These are phyloP conservation scores for Populus nigra DNA, from an alignment of 345 rosid genomes.

Conservation along the genomic window DNA sequence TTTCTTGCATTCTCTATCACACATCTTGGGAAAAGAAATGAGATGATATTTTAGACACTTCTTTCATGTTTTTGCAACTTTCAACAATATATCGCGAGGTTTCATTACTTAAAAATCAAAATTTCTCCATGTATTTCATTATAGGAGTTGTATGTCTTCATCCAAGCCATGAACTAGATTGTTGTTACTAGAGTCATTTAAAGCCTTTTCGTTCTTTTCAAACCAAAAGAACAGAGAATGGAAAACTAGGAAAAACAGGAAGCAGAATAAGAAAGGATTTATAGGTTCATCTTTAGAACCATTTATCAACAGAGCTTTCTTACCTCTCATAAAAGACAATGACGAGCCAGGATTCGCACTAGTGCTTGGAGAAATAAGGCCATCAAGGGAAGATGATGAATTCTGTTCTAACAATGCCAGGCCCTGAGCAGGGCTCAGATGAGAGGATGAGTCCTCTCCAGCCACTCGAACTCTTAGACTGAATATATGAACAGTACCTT, in stretches of 20 bases:
- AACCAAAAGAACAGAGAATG: background rate
- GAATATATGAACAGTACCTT: conserved; percentile 84
- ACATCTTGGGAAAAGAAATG: background rate
- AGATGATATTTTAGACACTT: background rate
- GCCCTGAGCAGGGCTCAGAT: conserved; percentile 30
- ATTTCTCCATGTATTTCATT: background rate
- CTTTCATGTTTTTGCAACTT: background rate
- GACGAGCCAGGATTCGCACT: conserved; percentile 82
- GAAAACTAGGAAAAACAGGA: background rate
- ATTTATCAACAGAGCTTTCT: background rate
- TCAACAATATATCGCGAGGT: background rate
- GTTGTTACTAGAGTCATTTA: too few species aligned
- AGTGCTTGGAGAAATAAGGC: conserved; percentile 62
- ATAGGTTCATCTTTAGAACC: too few species aligned
- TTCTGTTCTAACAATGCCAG: conserved; percentile 38
- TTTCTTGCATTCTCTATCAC: background rate
- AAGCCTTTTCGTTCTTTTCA: background rate
- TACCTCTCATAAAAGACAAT: conserved; percentile 86
- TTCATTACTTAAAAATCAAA: background rate
- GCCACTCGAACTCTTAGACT: conserved; percentile 77
- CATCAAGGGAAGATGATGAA: conserved; percentile 63
- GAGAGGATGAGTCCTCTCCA: conserved; percentile 60
- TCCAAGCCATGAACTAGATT: too few species aligned
- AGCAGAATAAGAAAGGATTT: background rate
- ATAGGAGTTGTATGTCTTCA: background rate